A percentile compares a stretch with the other conserved stretches of the same genome.
Evolutionary conservation across 768 basidiomycete species (phyloP).

Genomic region (Suillus sp.): DNA sequence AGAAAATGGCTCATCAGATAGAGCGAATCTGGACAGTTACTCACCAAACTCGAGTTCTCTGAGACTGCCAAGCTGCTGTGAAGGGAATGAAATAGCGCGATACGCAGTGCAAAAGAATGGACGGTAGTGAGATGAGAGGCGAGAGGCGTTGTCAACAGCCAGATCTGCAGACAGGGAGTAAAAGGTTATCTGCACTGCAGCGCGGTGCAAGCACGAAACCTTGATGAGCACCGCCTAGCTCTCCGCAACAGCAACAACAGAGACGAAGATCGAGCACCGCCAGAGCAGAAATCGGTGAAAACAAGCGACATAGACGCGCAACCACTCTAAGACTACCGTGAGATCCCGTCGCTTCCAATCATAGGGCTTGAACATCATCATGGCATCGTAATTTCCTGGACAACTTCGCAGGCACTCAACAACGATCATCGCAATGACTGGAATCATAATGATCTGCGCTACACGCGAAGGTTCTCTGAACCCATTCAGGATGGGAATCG

Average conservation of each 20-base stretch:
- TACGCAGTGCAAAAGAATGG: slow-evolving; percentile 1
- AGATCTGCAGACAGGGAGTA: not conserved
- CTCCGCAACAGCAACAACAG: not conserved
- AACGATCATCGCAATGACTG: not conserved
- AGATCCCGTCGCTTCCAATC: not conserved
- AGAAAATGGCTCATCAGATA: slow-evolving; percentile 7
- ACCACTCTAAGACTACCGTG: not conserved
- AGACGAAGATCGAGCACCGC: not conserved
- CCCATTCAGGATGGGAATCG: not conserved
- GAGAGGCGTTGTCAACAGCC: not conserved
- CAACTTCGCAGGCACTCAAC: not conserved
- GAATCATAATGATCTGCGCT: not conserved
- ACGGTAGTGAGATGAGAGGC: not conserved
- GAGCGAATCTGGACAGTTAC: not conserved
- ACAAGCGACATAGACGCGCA: not conserved
- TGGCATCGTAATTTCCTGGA: not conserved
- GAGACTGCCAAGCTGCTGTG: not conserved
- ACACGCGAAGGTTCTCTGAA: not conserved
- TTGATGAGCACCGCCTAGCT: not conserved
- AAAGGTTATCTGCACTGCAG: not conserved
- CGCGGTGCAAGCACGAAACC: not conserved
- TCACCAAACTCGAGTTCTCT: slow-evolving; percentile 3
- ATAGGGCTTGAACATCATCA: too few species aligned
- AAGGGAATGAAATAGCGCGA: not conserved
- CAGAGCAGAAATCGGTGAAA: not conserved